Percentiles rank a stretch among this genome's conserved stretches.
Conservation (phyloP, 2,329 filamentous ascomycete species). For the Emergomyces pasteurianus region DNA sequence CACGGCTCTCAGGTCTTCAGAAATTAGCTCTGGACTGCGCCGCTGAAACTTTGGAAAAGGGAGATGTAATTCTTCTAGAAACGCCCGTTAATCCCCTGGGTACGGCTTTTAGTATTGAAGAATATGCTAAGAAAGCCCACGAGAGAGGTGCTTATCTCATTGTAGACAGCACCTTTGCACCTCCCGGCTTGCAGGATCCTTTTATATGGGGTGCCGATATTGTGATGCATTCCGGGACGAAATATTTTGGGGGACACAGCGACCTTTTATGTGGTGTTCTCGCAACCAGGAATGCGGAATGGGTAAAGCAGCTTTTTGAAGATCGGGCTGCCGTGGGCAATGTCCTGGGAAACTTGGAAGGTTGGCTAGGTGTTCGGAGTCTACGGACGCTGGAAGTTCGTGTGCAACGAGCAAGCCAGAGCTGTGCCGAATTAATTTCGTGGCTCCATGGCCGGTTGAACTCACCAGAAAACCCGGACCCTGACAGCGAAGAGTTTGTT, state of each 20-base stretch:
- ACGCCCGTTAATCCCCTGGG: slow-evolving; percentile 89
- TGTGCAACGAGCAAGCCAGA: slow-evolving; percentile 63
- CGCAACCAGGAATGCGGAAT: slow-evolving; percentile 47
- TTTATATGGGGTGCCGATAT: slow-evolving; percentile 71
- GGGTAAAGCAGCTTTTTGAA: slow-evolving; percentile 46
- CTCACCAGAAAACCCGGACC: neutral
- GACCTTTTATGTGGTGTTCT: slow-evolving; percentile 90
- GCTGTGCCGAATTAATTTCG: slow-evolving; percentile 54
- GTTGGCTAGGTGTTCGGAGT: slow-evolving; percentile 82
- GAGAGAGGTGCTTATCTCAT: slow-evolving; percentile 60
- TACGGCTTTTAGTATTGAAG: slow-evolving; percentile 59
- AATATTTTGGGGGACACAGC: slow-evolving; percentile 91
- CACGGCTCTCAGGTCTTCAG: slow-evolving; percentile 62
- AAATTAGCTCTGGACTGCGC: slow-evolving; percentile 60
- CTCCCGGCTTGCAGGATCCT: slow-evolving; percentile 78
- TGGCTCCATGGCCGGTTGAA: slow-evolving; percentile 53
- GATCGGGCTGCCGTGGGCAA: slow-evolving; percentile 67
- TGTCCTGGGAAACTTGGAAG: slow-evolving; percentile 81
- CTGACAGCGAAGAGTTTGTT: slow-evolving; percentile 30
- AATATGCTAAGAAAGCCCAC: slow-evolving; percentile 62
- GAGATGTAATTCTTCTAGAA: slow-evolving; percentile 83
- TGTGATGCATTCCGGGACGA: slow-evolving; percentile 90
- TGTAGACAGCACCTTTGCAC: slow-evolving; percentile 85
- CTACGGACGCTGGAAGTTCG: slow-evolving; percentile 76
- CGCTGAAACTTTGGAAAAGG: slow-evolving; percentile 53